Evolutionary conservation across 495 filamentous ascomycete species (phyloP).

Genomic region (Penicillium subrubescens): DNA sequence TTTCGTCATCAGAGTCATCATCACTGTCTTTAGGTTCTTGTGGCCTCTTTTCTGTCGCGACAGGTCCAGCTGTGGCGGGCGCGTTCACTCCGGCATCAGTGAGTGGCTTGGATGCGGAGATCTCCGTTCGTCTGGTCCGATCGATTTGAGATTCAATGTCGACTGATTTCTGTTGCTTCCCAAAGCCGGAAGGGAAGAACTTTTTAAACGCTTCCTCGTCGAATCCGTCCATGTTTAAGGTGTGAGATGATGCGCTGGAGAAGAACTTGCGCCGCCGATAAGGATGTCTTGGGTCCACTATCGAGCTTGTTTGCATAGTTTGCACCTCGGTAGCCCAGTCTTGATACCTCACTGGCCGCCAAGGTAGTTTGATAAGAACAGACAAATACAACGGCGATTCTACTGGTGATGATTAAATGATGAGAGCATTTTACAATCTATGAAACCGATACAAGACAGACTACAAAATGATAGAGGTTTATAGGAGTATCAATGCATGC

Average conservation of each 20-base stretch:
- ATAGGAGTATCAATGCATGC: slow-evolving; percentile 15
- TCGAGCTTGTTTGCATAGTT: slow-evolving; percentile 41
- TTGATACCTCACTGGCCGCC: not conserved
- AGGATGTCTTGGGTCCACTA: slow-evolving; percentile 8
- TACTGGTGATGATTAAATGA: not conserved
- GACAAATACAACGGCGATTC: not conserved
- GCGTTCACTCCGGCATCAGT: slow-evolving; percentile 26
- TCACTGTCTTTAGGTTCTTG: slow-evolving; percentile 41
- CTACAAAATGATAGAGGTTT: not conserved
- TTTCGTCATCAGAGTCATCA: slow-evolving; percentile 56
- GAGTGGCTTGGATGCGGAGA: slow-evolving; percentile 30
- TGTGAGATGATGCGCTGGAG: slow-evolving; percentile 4
- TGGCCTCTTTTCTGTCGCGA: slow-evolving; percentile 24
- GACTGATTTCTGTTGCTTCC: slow-evolving; percentile 72
- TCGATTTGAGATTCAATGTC: slow-evolving; percentile 81
- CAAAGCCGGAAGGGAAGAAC: slow-evolving; percentile 83
- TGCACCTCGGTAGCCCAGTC: slow-evolving; percentile 23
- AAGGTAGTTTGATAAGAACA: not conserved
- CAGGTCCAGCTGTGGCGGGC: slow-evolving; percentile 12
- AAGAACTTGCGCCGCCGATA: slow-evolving; percentile 25
- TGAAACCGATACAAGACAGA: not conserved
- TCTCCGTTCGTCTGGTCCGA: slow-evolving; percentile 63
- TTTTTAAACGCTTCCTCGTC: slow-evolving; percentile 82
- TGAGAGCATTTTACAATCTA: not conserved
- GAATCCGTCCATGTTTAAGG: slow-evolving; percentile 57